Evolutionary conservation across 2,329 filamentous ascomycete species (phyloP).

Genomic region (Thielaviopsis musarum): DNA sequence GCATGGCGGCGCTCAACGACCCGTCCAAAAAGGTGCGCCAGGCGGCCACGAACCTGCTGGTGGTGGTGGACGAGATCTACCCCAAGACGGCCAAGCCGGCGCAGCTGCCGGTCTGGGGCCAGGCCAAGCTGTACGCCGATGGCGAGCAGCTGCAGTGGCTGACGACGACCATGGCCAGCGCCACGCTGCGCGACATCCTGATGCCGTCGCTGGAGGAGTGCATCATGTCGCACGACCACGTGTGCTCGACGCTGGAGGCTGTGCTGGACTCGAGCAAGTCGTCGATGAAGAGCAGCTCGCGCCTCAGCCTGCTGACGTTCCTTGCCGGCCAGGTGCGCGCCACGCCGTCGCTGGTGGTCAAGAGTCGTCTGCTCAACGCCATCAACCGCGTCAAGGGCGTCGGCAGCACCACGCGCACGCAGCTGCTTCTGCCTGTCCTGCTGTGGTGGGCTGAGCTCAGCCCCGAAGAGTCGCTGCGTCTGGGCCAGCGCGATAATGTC

Average conservation of each 20-base stretch:
- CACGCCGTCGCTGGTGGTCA: constrained; percentile 53
- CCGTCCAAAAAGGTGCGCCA: constrained; percentile 58
- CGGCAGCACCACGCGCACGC: constrained; percentile 50
- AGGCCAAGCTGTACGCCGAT: constrained; percentile 47
- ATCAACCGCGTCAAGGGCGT: constrained; percentile 59
- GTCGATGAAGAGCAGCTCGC: constrained; percentile 40
- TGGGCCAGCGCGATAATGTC: constrained; percentile 24
- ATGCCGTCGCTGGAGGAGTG: constrained; percentile 70
- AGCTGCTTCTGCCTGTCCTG: constrained; percentile 60
- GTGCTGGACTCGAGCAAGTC: constrained; percentile 26
- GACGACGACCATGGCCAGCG: constrained; percentile 36
- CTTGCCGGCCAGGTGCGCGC: constrained; percentile 54
- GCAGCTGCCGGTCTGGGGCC: constrained; percentile 37
- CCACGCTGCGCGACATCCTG: constrained; percentile 49
- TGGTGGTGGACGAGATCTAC: constrained; percentile 36
- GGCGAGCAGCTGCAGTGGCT: constrained; percentile 39
- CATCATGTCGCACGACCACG: constrained; percentile 57
- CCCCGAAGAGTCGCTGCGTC: constrained; percentile 30
- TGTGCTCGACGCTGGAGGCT: constrained; percentile 41
- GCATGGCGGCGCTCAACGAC: constrained; percentile 58
- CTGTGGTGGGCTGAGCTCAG: constrained; percentile 47
- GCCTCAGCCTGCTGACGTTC: constrained; percentile 51
- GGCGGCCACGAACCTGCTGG: constrained; percentile 52
- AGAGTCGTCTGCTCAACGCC: constrained; percentile 52
- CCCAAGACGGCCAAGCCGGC: constrained; percentile 20